Evolutionary conservation across 306 rosid species (phyloP), one percentile per base, ranked within the genome.

Genomic region (Vigna nakashimae): DNA sequence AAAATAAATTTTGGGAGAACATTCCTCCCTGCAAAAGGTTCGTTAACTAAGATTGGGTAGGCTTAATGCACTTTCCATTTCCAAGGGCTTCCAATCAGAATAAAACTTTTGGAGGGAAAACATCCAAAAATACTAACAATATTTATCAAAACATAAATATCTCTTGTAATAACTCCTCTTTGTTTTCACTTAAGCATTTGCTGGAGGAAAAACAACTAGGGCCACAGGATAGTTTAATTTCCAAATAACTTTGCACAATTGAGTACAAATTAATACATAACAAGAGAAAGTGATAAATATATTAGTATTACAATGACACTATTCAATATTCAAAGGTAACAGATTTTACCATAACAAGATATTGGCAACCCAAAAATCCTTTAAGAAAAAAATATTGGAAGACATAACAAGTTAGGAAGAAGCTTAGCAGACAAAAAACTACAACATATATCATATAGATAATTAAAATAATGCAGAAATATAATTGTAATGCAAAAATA

Each of bases 261-360:
- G 65, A 51, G 45, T 75, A 84, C 42, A 55, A 76, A 26, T 71
- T 75, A 46, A 70, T 57, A 43, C 65, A 57, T 57, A 30, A 53
- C 24, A 43, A 71, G 65, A 24, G 49, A 69, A 60, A 55, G 11
- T 30, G 32, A 75, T 6, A 9, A 28, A 42, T 15, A 60, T 30
- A 69, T 65, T 82, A 51, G 42, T 42, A 69, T 32, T 82, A 51
- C 51, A 17, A 17, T 9, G 51, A 34, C 13, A 76, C 76, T 28
- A 77, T 71, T 70, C 78, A 70, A 55, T 52, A 46, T 9, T 53
- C 66, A 65, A 49, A 46, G 15, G 30, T 22, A 73, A 64, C 73
- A 76, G 65, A 16, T 72, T 60, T 59, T 76, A 73, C 46, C 58
- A 76, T 34, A 4, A 36, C 2, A 36, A 36, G 7, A 36, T 36